phyloP scores from a whole-genome alignment of 192 early-diverging fungal species.

The Backusella westeae region DNA sequence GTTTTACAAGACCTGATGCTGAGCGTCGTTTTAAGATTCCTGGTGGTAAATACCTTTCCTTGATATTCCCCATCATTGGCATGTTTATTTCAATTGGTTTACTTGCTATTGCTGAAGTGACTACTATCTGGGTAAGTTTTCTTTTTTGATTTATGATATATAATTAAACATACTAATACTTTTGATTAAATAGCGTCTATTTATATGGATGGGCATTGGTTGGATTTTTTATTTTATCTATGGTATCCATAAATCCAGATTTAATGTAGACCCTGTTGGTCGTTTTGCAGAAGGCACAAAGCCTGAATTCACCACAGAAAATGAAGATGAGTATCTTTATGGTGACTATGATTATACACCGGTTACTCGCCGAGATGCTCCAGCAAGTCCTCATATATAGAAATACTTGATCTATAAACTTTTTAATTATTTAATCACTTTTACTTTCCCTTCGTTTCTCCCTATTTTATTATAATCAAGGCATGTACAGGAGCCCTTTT shows the following conservation, averaged over 20 bases:
- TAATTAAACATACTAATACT: neutral
- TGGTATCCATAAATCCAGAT: constrained; percentile 61
- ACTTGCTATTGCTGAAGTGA: constrained; percentile 60
- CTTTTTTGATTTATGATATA: constrained; percentile 40
- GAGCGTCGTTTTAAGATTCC: constrained; percentile 73
- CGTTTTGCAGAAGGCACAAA: constrained; percentile 13
- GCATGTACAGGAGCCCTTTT: neutral
- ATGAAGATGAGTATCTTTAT: neutral
- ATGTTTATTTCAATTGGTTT: constrained; percentile 59
- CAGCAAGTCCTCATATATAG: neutral
- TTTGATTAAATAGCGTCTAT: constrained; percentile 44
- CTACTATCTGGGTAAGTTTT: constrained; percentile 55
- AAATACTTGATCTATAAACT: neutral
- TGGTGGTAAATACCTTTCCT: constrained; percentile 37
- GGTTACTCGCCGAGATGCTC: neutral
- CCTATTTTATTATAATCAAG: neutral
- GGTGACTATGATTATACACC: neutral
- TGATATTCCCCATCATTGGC: constrained; percentile 65
- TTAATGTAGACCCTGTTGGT: constrained; percentile 44
- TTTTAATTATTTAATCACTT: neutral
- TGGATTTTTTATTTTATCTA: constrained; percentile 72
- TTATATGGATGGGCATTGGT: constrained; percentile 79
- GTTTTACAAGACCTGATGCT: constrained; percentile 68
- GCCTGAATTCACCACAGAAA: neutral
- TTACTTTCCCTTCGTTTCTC: neutral